Evolutionary conservation across 2,329 filamentous ascomycete genomes (phyloP).

Genomic region (Dothideomycetes sp.): DNA sequence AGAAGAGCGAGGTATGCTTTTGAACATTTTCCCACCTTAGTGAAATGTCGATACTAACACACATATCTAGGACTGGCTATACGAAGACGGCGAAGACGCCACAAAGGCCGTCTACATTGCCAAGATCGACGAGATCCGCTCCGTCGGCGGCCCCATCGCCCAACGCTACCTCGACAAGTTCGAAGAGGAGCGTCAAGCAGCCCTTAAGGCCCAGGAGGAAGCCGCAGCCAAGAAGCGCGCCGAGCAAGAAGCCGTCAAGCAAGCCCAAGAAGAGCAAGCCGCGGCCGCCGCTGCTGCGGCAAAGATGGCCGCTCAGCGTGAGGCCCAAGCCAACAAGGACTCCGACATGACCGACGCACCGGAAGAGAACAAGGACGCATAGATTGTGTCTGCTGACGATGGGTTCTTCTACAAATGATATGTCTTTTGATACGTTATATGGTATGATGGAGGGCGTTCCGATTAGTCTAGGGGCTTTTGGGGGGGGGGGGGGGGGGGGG

Average conservation of each 20-base stretch:
- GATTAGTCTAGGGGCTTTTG: too few relatives aligned
- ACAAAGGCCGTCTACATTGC: constrained; percentile 87
- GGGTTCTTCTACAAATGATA: too few relatives aligned
- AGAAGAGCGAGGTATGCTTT: constrained; percentile 64
- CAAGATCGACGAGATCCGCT: constrained; percentile 93
- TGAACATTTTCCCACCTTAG: background rate
- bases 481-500: too few relatives aligned
- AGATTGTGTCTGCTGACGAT: too few relatives aligned
- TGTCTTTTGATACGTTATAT: too few relatives aligned
- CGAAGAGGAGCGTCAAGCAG: constrained; percentile 72
- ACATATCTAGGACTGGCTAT: constrained; percentile 79
- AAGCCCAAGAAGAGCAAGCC: constrained; percentile 60
- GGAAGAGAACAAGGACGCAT: background rate
- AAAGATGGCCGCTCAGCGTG: constrained; percentile 34
- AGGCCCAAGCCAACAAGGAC: constrained; percentile 52
- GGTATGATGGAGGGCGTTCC: too few relatives aligned
- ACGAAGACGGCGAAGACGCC: constrained; percentile 91
- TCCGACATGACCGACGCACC: constrained; percentile 29
- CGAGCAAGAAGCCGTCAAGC: constrained; percentile 64
- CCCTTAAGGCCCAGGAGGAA: constrained; percentile 58
- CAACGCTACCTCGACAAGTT: constrained; percentile 94
- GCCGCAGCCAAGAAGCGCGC: constrained; percentile 52
- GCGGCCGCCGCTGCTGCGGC: constrained; percentile 39
- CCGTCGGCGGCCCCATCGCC: constrained; percentile 80
- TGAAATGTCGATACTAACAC: constrained; percentile 17